Evolutionary conservation across 2,329 filamentous ascomycete genomes (phyloP).

Genomic region (Monilinia aucupariae): DNA sequence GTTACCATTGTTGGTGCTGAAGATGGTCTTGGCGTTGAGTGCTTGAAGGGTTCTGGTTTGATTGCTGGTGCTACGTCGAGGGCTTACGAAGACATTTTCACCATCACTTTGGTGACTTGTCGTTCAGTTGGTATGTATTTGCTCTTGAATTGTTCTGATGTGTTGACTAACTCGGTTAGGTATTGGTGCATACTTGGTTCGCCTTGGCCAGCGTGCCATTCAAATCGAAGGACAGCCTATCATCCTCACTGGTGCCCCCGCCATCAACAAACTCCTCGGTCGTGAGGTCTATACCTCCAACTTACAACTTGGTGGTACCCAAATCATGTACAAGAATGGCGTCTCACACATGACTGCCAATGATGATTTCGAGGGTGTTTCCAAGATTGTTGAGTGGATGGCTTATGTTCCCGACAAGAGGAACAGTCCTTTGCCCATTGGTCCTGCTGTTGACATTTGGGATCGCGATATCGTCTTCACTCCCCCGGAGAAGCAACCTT

Average conservation of each 20-base stretch:
- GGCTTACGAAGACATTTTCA: constrained; percentile 99
- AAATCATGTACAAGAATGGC: constrained; percentile 99
- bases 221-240: constrained; percentile 99
- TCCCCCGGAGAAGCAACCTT: constrained; percentile 72
- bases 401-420: constrained; percentile 96
- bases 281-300: constrained; percentile 99
- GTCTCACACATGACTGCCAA: constrained; percentile 98
- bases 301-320: constrained; percentile 97
- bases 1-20: constrained; percentile 88
- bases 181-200: constrained; percentile 98
- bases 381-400: constrained; percentile 97
- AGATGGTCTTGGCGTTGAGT: constrained; percentile 96
- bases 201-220: constrained; percentile 95
- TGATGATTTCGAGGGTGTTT: constrained; percentile 96
- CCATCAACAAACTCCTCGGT: constrained; percentile 95
- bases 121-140: constrained; percentile 73
- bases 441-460: constrained; percentile 79
- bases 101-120: constrained; percentile 93
- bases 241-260: constrained; percentile 93
- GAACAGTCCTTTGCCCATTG: constrained; percentile 86
- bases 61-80: constrained; percentile 96
- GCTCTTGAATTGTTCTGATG: constrained; percentile 11
- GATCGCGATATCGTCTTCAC: constrained; percentile 84
- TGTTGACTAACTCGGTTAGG: constrained; percentile 42
- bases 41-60: constrained; percentile 90